Evolutionary conservation across 371 early-diverging fungal genomes (phyloP).

Genomic region (Lichtheimia ornata): DNA sequence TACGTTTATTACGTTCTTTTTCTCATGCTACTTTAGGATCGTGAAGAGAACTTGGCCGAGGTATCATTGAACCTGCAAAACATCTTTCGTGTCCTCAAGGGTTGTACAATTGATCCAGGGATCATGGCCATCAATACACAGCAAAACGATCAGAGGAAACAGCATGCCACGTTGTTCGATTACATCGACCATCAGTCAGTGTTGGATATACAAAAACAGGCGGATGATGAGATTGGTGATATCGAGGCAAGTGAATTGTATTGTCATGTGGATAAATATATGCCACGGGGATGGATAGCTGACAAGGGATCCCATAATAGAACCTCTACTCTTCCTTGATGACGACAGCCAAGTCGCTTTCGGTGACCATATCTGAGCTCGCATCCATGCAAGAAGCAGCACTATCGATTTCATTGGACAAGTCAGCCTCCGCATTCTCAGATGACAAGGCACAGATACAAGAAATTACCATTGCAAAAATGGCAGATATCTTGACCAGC

Average conservation of each 20-base stretch:
- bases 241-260: constrained; percentile 28
- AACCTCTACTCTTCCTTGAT: constrained; percentile 21
- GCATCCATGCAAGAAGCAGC: constrained; percentile 26
- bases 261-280: not conserved
- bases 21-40: constrained; percentile 22
- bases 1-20: not conserved
- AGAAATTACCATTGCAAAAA: constrained; percentile 40
- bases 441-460: constrained; percentile 35
- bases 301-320: constrained; percentile 2
- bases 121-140: constrained; percentile 36
- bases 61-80: constrained; percentile 40
- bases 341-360: constrained; percentile 26
- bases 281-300: not conserved
- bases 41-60: constrained; percentile 32
- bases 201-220: constrained; percentile 43
- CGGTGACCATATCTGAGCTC: constrained; percentile 26
- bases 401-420: constrained; percentile 27
- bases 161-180: constrained; percentile 35
- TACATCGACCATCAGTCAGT: constrained; percentile 53
- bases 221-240: constrained; percentile 49
- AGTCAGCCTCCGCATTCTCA: constrained; percentile 26
- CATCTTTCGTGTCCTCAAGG: constrained; percentile 38
- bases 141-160: not conserved
- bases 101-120: constrained; percentile 34
- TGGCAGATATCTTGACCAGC: constrained; percentile 52